Base-by-base conservation (phyloP, 768 basidiomycete genomes). In the Termitomyces sp. region DNA sequence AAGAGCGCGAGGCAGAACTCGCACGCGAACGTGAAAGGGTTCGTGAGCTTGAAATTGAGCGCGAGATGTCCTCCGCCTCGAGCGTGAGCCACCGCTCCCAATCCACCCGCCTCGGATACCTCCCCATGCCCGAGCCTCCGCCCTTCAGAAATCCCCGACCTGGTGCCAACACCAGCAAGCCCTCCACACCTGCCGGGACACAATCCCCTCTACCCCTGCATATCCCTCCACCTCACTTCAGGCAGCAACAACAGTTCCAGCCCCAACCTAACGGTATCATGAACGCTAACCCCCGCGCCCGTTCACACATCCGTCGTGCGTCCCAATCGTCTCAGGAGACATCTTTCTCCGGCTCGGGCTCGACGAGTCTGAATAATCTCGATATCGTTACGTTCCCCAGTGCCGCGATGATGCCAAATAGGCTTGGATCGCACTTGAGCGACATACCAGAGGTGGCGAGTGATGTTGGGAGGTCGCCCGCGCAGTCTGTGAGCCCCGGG, bases 401-500 rank as follows among this genome's bases (percentile, higher is more conserved):
- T 12, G 13, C n/a, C 2, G 18, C n/a, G n/a, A n/a, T 20, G 15
- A 28, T 57, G 24, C 22, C 53, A 20, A 39, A 15, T 16, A 55
- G 54, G 42, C 1, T 22, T 24, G 20, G 15, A 24, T 51, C 32
- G 36, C 55, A 58, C 15, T 50, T 69, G 24, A 67, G 67, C 40
- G 67, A 62, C 28, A 69, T 69, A 16, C 65, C 67, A 0, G 68
- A 69, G 32, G 65, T 56, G 22, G 60, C 65, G n/a, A 66, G 65
- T 44, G 58, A 57, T 24, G 38, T 40, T 18, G 59, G 49, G n/a
- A n/a, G n/a, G n/a, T n/a, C n/a, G n/a, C n/a, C n/a, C 20, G 54
- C 50, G 15, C 59, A 61, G 22, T 58, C 64, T 35, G 22, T 66
- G 57, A 63, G 36, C 58, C 40, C 44, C 57, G 64, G 28, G 59